A percentile compares a stretch with the other conserved stretches of the same genome.
Evolutionary conservation across 148 eudicot species (phyloP).

Genomic region (Rhododendron ferrugineum): DNA sequence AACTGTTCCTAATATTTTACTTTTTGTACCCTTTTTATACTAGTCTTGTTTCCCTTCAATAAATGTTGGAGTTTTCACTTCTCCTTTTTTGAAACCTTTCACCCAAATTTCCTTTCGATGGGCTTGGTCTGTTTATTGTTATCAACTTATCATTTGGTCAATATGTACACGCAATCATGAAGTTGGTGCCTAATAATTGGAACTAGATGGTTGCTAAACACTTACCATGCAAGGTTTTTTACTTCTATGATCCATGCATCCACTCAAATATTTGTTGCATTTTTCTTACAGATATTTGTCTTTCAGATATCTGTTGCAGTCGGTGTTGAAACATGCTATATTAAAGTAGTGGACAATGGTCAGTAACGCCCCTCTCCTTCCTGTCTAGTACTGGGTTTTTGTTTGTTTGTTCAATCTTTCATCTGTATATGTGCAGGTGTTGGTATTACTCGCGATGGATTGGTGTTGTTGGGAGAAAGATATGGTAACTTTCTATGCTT

Average conservation of each 20-base stretch:
- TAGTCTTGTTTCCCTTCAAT: background rate
- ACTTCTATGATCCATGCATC: no score
- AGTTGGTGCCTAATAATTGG: background rate
- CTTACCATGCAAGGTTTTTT: background rate
- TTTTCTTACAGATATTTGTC: conserved; percentile 2
- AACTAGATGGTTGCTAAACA: background rate
- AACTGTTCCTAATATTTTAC: background rate
- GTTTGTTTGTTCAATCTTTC: conserved; percentile 9
- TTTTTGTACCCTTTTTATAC: background rate
- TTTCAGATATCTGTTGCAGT: conserved; percentile 67
- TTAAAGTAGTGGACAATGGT: conserved; percentile 94
- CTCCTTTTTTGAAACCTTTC: background rate
- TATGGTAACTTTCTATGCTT: conserved; percentile 46
- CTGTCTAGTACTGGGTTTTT: background rate
- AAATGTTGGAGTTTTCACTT: background rate
- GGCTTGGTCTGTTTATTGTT: background rate
- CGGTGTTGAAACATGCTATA: conserved; percentile 57
- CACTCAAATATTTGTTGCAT: background rate
- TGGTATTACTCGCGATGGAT: conserved; percentile 82
- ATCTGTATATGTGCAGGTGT: conserved; percentile 50
- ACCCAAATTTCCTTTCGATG: background rate
- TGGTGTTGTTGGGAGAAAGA: conserved; percentile 80
- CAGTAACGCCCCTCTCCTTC: conserved; percentile 16
- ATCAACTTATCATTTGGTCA: background rate
- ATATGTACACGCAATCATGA: background rate